phyloP scores from a whole-genome alignment of 306 rosid species.

The Trichosanthes truncata region DNA sequence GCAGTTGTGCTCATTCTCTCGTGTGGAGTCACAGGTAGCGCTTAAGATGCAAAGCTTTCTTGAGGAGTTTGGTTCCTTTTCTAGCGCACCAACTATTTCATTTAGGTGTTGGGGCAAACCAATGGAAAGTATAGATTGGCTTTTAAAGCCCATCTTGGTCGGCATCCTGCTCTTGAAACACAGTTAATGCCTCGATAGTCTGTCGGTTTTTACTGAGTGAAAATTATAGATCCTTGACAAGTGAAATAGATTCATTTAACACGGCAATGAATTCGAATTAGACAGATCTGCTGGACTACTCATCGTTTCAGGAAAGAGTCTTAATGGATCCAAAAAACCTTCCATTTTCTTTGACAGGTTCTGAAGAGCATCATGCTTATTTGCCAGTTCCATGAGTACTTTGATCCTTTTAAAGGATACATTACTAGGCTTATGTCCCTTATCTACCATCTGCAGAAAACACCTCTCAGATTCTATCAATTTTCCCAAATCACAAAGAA shows the following conservation, averaged over 20 bases:
- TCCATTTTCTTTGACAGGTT: constrained; percentile 62
- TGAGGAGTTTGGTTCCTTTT: background rate
- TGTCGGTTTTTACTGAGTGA: background rate
- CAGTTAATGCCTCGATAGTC: background rate
- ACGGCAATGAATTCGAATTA: constrained; percentile 9
- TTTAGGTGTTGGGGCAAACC: background rate
- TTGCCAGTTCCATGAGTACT: constrained; percentile 82
- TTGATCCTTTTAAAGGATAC: constrained; percentile 75
- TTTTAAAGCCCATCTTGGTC: background rate
- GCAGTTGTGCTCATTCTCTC: background rate
- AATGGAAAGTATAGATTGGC: background rate
- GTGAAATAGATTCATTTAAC: background rate
- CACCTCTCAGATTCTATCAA: constrained; percentile 67
- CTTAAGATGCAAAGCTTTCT: background rate
- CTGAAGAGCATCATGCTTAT: constrained; percentile 49
- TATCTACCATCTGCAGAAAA: constrained; percentile 82
- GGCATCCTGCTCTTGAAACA: background rate
- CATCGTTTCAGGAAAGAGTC: constrained; percentile 17
- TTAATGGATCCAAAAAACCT: constrained; percentile 27
- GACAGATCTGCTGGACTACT: constrained; percentile 1
- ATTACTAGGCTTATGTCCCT: constrained; percentile 72
- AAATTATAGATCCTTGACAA: background rate
- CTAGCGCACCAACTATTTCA: background rate
- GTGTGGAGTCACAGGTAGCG: background rate
- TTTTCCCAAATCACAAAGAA: constrained; percentile 81